Evolutionary conservation across 192 early-diverging fungal genomes (phyloP).

Genomic region (Chytriomyces sp.): DNA sequence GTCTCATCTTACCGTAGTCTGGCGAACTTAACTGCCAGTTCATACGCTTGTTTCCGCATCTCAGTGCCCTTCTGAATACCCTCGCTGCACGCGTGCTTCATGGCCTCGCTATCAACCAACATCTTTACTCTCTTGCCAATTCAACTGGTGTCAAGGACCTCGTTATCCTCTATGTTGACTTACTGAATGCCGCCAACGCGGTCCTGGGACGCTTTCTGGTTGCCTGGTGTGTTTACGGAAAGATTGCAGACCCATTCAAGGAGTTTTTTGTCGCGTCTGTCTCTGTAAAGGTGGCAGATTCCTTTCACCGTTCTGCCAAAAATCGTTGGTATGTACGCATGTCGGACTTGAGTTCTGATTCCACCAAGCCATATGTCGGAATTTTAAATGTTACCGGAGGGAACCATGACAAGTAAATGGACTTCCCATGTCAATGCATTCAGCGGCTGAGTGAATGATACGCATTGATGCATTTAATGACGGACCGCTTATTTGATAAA

Average conservation of each 20-base stretch:
- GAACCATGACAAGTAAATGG: no score
- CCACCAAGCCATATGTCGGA: no score
- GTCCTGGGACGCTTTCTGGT: constrained; percentile 64
- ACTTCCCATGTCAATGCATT: no score
- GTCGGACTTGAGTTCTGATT: no score
- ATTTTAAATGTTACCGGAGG: no score
- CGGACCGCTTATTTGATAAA: constrained; percentile 1
- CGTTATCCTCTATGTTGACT: constrained; percentile 31
- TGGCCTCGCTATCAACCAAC: not conserved
- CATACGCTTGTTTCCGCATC: not conserved
- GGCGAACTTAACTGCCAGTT: no score
- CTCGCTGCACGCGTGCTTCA: not conserved
- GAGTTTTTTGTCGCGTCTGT: constrained; percentile 67
- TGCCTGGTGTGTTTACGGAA: constrained; percentile 70
- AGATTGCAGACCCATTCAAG: constrained; percentile 55
- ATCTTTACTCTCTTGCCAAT: constrained; percentile 17
- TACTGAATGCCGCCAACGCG: constrained; percentile 49
- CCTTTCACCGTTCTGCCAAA: no score
- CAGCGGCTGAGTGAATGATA: constrained; percentile 20
- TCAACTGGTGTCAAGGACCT: constrained; percentile 21
- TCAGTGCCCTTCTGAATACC: not conserved
- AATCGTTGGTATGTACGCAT: constrained; percentile 2
- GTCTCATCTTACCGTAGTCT: no score
- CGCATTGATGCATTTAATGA: not conserved
- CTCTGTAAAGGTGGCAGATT: constrained; percentile 23